phyloP scores from a whole-genome alignment of 306 rosid species.

The Quercus variabilis region DNA sequence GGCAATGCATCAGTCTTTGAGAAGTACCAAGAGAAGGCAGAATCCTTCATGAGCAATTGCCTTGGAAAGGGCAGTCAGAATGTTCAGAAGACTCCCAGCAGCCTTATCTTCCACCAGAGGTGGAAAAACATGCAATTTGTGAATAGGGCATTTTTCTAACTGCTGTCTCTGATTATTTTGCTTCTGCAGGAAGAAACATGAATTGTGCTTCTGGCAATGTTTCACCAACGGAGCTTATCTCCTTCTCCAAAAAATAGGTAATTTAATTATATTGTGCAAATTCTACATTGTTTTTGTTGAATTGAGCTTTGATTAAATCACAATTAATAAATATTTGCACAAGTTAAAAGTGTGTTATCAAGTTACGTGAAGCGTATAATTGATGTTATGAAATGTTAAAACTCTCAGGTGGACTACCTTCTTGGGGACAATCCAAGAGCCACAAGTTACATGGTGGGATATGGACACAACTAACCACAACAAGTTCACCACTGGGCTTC shows the following conservation, averaged over 20 bases:
- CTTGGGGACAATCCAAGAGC: constrained; percentile 96
- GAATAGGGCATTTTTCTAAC: constrained; percentile 70
- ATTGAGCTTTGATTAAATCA: too few species aligned
- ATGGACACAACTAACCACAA: constrained; percentile 76
- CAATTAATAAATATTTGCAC: too few species aligned
- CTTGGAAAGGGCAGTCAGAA: constrained; percentile 66
- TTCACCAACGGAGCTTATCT: constrained; percentile 58
- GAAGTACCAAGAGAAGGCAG: constrained; percentile 65
- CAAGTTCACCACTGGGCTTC: constrained; percentile 91
- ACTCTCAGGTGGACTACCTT: constrained; percentile 78
- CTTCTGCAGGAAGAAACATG: constrained; percentile 46
- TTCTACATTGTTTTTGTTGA: too few species aligned
- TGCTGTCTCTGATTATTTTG: constrained; percentile 75
- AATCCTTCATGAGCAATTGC: constrained; percentile 74
- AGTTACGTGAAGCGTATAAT: too few species aligned
- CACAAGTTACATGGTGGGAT: constrained; percentile 92
- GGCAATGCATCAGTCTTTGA: constrained; percentile 55
- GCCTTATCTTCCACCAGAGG: constrained; percentile 79
- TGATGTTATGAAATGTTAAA: neutral
- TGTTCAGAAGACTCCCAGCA: constrained; percentile 83
- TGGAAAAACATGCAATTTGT: constrained; percentile 98
- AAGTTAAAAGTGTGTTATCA: too few species aligned
- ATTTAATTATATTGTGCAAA: neutral
- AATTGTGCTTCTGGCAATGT: constrained; percentile 65
- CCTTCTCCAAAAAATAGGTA: constrained; percentile 81